Percentiles rank a stretch among this genome's conserved stretches.
Evolutionary conservation across 768 basidiomycete genomes (phyloP).

Genomic region (Naganishia friedmannii): DNA sequence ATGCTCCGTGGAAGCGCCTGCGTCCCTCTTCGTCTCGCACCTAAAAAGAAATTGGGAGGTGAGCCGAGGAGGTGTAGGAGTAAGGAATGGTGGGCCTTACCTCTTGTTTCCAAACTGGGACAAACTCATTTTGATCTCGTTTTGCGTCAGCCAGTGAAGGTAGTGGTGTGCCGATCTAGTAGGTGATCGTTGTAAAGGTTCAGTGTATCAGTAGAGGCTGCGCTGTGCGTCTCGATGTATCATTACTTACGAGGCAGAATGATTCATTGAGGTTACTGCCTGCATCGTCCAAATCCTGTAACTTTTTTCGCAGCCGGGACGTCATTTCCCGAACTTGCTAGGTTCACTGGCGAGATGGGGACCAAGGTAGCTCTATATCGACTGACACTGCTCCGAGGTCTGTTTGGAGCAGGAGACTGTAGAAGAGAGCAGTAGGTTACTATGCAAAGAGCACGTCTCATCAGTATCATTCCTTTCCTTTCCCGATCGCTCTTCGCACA

Average conservation of each 20-base stretch:
- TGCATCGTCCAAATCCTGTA: constrained; percentile 66
- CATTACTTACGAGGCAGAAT: constrained; percentile 69
- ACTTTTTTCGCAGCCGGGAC: constrained; percentile 72
- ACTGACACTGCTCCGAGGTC: too few species aligned
- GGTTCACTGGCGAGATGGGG: background rate
- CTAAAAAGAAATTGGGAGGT: background rate
- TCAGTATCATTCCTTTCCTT: background rate
- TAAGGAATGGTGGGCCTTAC: constrained; percentile 55
- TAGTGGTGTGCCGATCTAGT: constrained; percentile 85
- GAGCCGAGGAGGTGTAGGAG: background rate
- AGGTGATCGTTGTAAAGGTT: background rate
- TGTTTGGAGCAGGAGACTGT: too few species aligned
- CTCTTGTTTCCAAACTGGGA: constrained; percentile 97
- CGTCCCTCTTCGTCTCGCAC: constrained; percentile 84
- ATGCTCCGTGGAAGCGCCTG: constrained; percentile 90
- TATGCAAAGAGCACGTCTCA: background rate
- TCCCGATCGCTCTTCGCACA: background rate
- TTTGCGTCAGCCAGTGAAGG: constrained; percentile 80
- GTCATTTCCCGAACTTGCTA: constrained; percentile 39
- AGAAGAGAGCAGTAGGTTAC: too few species aligned
- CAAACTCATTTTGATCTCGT: constrained; percentile 88
- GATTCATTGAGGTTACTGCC: constrained; percentile 69
- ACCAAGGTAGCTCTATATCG: too few species aligned
- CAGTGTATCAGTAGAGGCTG: constrained; percentile 24
- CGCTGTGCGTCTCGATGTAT: constrained; percentile 1